Percentiles rank a stretch among this genome's conserved stretches.
Evolutionary conservation across 2,329 filamentous ascomycete genomes (phyloP).

Genomic region (Ophiostoma australiae): DNA sequence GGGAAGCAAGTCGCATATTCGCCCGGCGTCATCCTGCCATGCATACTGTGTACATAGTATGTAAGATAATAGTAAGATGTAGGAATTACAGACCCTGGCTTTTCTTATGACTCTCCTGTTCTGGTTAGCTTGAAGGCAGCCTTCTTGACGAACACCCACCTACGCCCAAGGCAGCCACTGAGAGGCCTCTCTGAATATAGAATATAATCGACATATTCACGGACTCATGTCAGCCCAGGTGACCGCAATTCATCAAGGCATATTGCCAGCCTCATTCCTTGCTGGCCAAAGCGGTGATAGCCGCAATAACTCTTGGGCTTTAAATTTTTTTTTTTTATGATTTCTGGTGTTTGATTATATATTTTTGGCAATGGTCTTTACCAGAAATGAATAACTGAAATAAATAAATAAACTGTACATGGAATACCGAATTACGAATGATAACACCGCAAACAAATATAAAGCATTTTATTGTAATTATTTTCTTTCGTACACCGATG

Average conservation of each 20-base stretch:
- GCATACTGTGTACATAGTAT: too few species aligned
- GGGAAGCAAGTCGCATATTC: not conserved
- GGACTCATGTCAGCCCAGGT: not conserved
- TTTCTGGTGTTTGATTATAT: too few species aligned
- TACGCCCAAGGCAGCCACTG: conserved; percentile 10
- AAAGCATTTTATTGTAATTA: too few species aligned
- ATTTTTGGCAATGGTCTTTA: not conserved
- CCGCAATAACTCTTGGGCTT: not conserved
- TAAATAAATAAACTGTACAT: too few species aligned
- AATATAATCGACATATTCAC: not conserved
- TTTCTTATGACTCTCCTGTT: conserved; percentile 1
- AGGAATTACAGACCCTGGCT: not conserved
- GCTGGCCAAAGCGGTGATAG: not conserved
- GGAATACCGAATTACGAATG: too few species aligned
- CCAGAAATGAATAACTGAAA: too few species aligned
- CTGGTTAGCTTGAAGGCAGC: not conserved
- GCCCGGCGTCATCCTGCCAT: not conserved
- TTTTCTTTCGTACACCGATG: too few species aligned
- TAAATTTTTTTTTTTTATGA: too few species aligned
- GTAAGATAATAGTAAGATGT: too few species aligned
- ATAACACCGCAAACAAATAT: too few species aligned
- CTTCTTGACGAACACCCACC: not conserved
- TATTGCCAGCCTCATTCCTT: not conserved
- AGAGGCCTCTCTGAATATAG: conserved; percentile 2
- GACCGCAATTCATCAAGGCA: not conserved